Conservation (phyloP, 768 basidiomycete genomes). For the Suillus americanus region DNA sequence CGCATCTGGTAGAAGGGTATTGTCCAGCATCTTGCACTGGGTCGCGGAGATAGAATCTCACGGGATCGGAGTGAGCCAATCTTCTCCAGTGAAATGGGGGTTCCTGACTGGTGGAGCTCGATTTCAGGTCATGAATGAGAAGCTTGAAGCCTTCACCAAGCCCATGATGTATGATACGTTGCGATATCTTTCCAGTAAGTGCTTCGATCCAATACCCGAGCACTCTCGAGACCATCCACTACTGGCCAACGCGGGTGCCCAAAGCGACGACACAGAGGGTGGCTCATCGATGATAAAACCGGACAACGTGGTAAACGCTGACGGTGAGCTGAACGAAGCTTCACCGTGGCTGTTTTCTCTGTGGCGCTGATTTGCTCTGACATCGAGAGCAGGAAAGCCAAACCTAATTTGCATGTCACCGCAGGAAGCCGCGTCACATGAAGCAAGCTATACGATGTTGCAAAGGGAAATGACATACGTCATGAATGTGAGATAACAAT, state of each 20-base stretch:
- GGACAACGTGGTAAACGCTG: not conserved
- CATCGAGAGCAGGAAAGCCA: conserved; percentile 1
- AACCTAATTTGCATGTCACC: not conserved
- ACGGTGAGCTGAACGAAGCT: not conserved
- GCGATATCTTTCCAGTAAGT: not conserved
- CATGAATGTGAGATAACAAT: not conserved
- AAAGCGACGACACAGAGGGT: not conserved
- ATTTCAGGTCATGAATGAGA: not conserved
- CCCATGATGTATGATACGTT: not conserved
- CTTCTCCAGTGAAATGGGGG: not conserved
- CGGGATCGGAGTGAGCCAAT: not conserved
- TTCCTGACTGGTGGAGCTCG: conserved; percentile 2
- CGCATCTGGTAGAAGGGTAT: not conserved
- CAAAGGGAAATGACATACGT: not conserved
- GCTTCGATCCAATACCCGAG: not conserved
- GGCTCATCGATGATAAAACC: not conserved
- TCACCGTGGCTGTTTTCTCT: not conserved
- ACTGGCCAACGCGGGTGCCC: not conserved
- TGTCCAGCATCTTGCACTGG: not conserved
- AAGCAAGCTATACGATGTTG: not conserved
- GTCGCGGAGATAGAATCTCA: conserved; percentile 1
- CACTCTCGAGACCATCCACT: not conserved
- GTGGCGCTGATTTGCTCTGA: not conserved
- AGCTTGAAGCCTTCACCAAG: not conserved
- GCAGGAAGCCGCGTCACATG: not conserved